These are phyloP conservation scores for Tricholoma terreum DNA, from an alignment of 768 basidiomycete genomes.

Conservation along the genomic window DNA sequence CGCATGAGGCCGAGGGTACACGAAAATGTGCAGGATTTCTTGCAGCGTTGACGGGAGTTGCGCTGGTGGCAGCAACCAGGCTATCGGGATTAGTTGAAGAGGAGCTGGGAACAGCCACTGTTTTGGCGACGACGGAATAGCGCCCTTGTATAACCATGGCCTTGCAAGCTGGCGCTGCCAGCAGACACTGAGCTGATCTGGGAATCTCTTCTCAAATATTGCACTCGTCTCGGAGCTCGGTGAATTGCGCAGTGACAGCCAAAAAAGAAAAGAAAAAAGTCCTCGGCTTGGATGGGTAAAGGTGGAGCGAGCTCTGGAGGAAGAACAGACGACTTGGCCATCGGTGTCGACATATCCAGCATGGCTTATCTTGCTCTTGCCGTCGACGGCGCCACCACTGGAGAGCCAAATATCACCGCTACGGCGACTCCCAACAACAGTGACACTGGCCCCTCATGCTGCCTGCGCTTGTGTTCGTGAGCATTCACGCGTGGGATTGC, in stretches of 20 bases:
- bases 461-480: conserved; percentile 61
- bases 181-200: conserved; percentile 53
- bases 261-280: conserved; percentile 42
- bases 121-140: conserved; percentile 68
- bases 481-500: conserved; percentile 40
- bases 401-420: conserved; percentile 75
- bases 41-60: conserved; percentile 25
- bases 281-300: conserved; percentile 56
- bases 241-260: conserved; percentile 41
- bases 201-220: conserved; percentile 55
- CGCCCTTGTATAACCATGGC: conserved; percentile 76
- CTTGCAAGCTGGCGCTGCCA: conserved; percentile 45
- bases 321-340: conserved; percentile 62
- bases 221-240: conserved; percentile 56
- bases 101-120: conserved; percentile 48
- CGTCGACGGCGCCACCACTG: conserved; percentile 70
- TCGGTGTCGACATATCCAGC: too few species aligned
- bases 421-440: conserved; percentile 66
- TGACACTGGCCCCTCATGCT: conserved; percentile 61
- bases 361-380: conserved; percentile 58
- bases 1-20: conserved; percentile 56
- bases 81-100: conserved; percentile 40
- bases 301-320: conserved; percentile 56
- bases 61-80: conserved; percentile 37
- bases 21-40: conserved; percentile 51